Evolutionary conservation across 2,329 filamentous ascomycete species (phyloP), one percentile per base, ranked within the genome.

Genomic region (Stemphylium beticola): DNA sequence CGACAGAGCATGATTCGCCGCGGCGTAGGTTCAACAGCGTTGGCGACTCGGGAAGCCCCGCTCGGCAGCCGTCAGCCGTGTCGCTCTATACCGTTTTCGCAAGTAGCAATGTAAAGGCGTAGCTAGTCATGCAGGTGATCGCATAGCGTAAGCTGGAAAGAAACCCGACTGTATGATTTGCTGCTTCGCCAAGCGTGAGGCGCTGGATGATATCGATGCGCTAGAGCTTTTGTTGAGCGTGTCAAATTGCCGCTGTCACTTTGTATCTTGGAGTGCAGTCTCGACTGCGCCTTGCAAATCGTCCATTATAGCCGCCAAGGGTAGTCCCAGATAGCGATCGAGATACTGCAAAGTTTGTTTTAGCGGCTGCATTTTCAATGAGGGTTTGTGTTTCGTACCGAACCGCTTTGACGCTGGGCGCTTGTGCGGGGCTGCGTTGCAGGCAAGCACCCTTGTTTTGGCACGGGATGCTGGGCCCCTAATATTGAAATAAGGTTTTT

Each of bases 21-120:
- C 33, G 10, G 34, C 43, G 44, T 22, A 26, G 52, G 29, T 38
- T 51, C 49, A 47, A 54, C 46, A 46, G 55, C 38, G 42, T 45
- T 56, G 47, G 49, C 45, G 44, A 52, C 46, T 56, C 61, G 62
- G 62, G 59, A 59, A 65, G 62, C 62, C 59, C 62, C 62, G 62
- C 59, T 53, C 53, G 58, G 55, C 59, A 62, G 53, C 55, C 55
- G 58, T 53, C 55, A 62, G 52, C 55, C 51, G 55, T 55, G 39
- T 55, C 44, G 15, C 36, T 44, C 40, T 55, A 32, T 32, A 29
- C 47, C 49, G 17, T 40, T 47, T 56, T 31, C 26, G 45, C 52
- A n/a, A 34, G 24, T 39, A 37, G 46, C 49, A 17, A 56, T 53
- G 43, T 49, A 56, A 63, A 54, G 52, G 58, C 54, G 41, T 49